Evolutionary conservation across 805 yeast genomes (phyloP).

Genomic region (Pichia californica): DNA sequence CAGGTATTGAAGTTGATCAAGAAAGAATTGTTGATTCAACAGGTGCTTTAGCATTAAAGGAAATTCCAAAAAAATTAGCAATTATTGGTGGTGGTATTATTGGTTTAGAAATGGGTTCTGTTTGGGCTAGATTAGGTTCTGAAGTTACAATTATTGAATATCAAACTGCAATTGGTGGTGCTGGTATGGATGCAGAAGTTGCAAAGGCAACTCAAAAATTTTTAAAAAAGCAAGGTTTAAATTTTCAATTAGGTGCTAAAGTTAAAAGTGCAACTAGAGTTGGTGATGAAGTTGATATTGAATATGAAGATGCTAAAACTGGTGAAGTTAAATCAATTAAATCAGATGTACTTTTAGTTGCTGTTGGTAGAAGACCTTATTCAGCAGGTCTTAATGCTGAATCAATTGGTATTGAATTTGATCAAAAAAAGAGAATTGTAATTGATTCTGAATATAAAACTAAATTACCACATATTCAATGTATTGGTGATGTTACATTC

Average conservation of each 20-base stretch:
- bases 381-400: slow-evolving; percentile 86
- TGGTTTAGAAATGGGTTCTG: slow-evolving; percentile 99
- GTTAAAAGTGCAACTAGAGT: slow-evolving; percentile 81
- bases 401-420: slow-evolving; percentile 81
- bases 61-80: slow-evolving; percentile 86
- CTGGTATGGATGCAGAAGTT: slow-evolving; percentile 96
- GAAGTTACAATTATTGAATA: slow-evolving; percentile 94
- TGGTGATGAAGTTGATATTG: slow-evolving; percentile 82
- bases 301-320: slow-evolving; percentile 81
- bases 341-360: slow-evolving; percentile 91
- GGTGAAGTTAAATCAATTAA: slow-evolving; percentile 76
- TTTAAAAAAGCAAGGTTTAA: slow-evolving; percentile 89
- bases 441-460: slow-evolving; percentile 93
- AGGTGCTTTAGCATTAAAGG: slow-evolving; percentile 78
- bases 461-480: slow-evolving; percentile 87
- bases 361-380: slow-evolving; percentile 98
- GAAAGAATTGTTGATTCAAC: slow-evolving; percentile 96
- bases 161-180: slow-evolving; percentile 93
- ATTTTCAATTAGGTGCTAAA: slow-evolving; percentile 88
- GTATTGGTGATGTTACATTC: slow-evolving; percentile 96
- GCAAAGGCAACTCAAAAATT: slow-evolving; percentile 85
- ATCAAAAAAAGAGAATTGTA: slow-evolving; percentile 87
- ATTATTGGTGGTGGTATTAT: slow-evolving; percentile 99
- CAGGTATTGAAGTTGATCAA: slow-evolving; percentile 94
- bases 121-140: slow-evolving; percentile 89